These are phyloP conservation scores for Stephania japonica DNA, from an alignment of 164 flowering plant genomes.

Conservation along the genomic window DNA sequence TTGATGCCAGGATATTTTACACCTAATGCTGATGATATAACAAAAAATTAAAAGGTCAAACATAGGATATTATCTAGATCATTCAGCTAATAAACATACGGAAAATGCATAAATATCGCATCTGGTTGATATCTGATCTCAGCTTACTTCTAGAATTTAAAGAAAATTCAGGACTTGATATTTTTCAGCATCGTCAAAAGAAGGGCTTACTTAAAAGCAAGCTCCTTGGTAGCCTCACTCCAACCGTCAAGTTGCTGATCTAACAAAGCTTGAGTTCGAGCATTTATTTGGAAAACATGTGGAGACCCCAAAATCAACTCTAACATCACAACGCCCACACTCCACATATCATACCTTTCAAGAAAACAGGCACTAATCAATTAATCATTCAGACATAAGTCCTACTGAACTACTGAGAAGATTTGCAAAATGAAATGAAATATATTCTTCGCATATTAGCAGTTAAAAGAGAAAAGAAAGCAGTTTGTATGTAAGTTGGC, in stretches of 20 bases:
- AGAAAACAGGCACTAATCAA: slow-evolving; percentile 1
- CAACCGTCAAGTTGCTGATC: slow-evolving; percentile 88
- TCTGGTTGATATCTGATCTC: background rate
- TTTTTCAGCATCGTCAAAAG: slow-evolving; percentile 1
- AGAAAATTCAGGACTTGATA: background rate
- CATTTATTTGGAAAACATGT: slow-evolving; percentile 78
- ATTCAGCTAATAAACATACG: background rate
- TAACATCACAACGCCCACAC: slow-evolving; percentile 91
- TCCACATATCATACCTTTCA: slow-evolving; percentile 97
- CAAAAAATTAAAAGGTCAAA: too few species aligned
- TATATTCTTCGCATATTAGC: background rate
- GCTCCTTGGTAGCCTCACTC: slow-evolving; percentile 72
- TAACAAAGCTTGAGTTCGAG: slow-evolving; percentile 61
- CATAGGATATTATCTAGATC: background rate
- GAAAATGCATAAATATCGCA: background rate
- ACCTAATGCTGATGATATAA: too few species aligned
- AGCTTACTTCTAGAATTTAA: background rate
- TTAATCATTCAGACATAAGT: slow-evolving; percentile 1
- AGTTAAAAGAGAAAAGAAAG: background rate
- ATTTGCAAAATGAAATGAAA: too few species aligned
- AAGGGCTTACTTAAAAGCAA: slow-evolving; percentile 77
- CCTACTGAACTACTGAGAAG: background rate
- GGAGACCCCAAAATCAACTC: slow-evolving; percentile 94
- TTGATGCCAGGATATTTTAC: too few species aligned
- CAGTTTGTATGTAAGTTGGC: background rate